Evolutionary conservation across 305 asterid genomes (phyloP), one percentile per base, ranked within the genome.

Genomic region (Fraxinus angustifolia): DNA sequence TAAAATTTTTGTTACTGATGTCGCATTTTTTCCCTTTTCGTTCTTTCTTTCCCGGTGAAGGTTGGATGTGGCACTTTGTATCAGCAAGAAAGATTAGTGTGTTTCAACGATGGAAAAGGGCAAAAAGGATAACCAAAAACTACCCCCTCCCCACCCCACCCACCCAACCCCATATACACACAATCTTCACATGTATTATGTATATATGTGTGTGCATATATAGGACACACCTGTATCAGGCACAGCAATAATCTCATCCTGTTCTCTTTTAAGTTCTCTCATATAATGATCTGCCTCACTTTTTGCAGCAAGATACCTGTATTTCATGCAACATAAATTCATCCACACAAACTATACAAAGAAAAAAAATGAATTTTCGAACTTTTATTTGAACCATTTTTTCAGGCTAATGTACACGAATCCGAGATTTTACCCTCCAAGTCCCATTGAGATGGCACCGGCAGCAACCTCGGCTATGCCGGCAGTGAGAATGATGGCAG

Each of bases 371-470:
- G 14, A 11, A 45, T 45, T 45, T 42, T 34, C 38, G 7, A 34
- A 4, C 38, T 34, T 34, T 34, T 34, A 4, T 34, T 34, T 4
- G 38, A 34, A 34, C 38, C 38, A 34, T 34, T 34, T 34, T 34
- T 34, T 34, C 38, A 34, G 38, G 38, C 38, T 4, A 0, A 6
- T 34, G 38, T 34, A 34, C 38, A 34, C 38, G 79, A 21, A 50
- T 0, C 1, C 11, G 0, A n/a, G 7, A 58, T 6, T 28, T 1
- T 87, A 95, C 99, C 98, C 99, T 84, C 99, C 99, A 40, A 95
- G 98, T 38, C 99, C 99, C 99, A 95, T 93, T 86, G 99, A 93
- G 73, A 95, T 93, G 82, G 97, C 98, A n/a, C 99, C 98, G 31
- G 97, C 98, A 40, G 97, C 97, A 68, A 95, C 95, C 90, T 93